These are phyloP conservation scores for Zasmidium angulare DNA, from an alignment of 2,329 filamentous ascomycete genomes.

Conservation along the genomic window DNA sequence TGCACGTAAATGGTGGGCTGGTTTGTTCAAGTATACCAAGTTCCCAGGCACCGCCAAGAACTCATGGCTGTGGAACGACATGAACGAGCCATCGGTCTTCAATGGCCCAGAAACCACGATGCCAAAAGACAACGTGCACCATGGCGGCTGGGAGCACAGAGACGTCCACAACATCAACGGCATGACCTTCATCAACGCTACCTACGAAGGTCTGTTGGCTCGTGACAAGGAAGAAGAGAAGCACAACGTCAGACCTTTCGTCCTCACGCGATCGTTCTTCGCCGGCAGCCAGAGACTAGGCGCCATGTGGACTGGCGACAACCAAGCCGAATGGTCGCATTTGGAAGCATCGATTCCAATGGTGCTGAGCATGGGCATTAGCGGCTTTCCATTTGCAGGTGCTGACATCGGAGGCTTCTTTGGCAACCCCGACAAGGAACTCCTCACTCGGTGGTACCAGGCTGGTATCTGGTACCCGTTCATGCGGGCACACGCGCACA, in stretches of 20 bases:
- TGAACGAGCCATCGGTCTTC: constrained; percentile 99
- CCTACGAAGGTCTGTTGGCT: constrained; percentile 77
- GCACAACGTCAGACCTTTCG: constrained; percentile 68
- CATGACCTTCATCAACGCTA: constrained; percentile 92
- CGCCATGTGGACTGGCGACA: constrained; percentile 99
- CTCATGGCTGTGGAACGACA: constrained; percentile 97
- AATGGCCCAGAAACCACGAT: constrained; percentile 98
- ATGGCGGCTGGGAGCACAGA: constrained; percentile 91
- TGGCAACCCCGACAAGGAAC: constrained; percentile 89
- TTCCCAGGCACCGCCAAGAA: constrained; percentile 88
- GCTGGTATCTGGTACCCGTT: constrained; percentile 96
- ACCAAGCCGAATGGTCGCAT: constrained; percentile 90
- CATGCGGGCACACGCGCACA: constrained; percentile 95
- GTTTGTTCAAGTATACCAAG: constrained; percentile 79
- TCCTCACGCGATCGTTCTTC: constrained; percentile 90
- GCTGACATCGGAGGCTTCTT: constrained; percentile 98
- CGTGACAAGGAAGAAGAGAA: constrained; percentile 79
- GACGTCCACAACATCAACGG: constrained; percentile 96
- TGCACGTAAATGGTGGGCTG: constrained; percentile 86
- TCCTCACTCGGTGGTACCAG: constrained; percentile 94
- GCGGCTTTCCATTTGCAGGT: constrained; percentile 89
- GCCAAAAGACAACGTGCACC: constrained; percentile 96
- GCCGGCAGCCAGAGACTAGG: constrained; percentile 85
- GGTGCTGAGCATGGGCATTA: constrained; percentile 87
- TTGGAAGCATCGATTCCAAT: constrained; percentile 88